phyloP scores from a whole-genome alignment of 768 basidiomycete genomes.

The Exidia glandulosa region DNA sequence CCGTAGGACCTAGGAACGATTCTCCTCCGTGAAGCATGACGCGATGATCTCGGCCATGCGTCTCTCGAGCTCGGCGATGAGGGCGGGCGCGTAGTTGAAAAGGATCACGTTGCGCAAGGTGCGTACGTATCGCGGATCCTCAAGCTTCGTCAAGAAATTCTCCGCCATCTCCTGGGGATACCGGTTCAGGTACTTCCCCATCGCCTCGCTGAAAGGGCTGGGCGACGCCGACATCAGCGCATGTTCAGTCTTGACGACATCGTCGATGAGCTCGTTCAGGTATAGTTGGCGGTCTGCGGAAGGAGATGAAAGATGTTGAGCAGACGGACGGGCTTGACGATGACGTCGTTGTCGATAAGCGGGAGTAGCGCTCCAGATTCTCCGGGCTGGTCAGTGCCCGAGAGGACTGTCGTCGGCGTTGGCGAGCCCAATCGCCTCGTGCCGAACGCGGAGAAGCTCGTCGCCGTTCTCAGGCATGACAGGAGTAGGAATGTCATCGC shows the following conservation, averaged over 20 bases:
- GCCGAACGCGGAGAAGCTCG: slow-evolving; percentile 79
- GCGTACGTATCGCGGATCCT: slow-evolving; percentile 65
- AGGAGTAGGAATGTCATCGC: slow-evolving; percentile 91
- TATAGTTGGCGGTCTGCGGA: slow-evolving; percentile 88
- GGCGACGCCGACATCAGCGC: slow-evolving; percentile 81
- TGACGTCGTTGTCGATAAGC: slow-evolving; percentile 77
- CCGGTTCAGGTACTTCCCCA: slow-evolving; percentile 84
- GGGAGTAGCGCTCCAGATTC: slow-evolving; percentile 72
- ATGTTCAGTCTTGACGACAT: slow-evolving; percentile 85
- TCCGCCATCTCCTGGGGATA: slow-evolving; percentile 80
- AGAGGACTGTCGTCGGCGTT: slow-evolving; percentile 90
- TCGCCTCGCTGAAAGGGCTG: slow-evolving; percentile 87
- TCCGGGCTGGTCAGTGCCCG: slow-evolving; percentile 77
- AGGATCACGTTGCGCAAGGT: slow-evolving; percentile 77
- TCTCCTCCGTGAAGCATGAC: slow-evolving; percentile 38
- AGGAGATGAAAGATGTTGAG: slow-evolving; percentile 96
- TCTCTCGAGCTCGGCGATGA: slow-evolving; percentile 57
- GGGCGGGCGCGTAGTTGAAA: slow-evolving; percentile 61
- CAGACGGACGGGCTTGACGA: slow-evolving; percentile 86
- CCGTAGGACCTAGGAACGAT: slow-evolving; percentile 48
- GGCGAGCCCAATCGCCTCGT: slow-evolving; percentile 88
- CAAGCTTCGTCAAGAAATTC: slow-evolving; percentile 70
- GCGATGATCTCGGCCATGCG: slow-evolving; percentile 43
- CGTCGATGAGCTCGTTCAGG: slow-evolving; percentile 74
- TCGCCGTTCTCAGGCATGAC: slow-evolving; percentile 79